These are phyloP conservation scores for Trametes cinnabarina DNA, from an alignment of 768 basidiomycete genomes.

Conservation along the genomic window DNA sequence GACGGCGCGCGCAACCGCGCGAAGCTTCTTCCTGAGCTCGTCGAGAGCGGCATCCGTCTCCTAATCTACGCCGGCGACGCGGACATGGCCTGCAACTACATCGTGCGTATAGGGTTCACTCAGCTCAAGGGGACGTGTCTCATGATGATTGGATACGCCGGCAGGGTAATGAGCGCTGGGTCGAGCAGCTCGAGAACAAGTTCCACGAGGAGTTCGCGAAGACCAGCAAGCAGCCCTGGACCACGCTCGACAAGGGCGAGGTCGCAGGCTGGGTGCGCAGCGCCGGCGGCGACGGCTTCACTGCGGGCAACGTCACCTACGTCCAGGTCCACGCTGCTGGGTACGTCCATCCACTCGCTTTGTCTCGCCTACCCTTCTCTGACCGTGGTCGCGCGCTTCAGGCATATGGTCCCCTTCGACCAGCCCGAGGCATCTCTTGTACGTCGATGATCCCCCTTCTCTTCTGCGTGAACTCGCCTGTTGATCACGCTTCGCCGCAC, in stretches of 20 bases:
- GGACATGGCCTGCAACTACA: conserved; percentile 89
- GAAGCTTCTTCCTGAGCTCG: conserved; percentile 69
- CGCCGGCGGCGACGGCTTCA: conserved; percentile 60
- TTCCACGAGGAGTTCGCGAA: conserved; percentile 61
- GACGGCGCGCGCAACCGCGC: conserved; percentile 87
- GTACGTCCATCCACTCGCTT: conserved; percentile 39
- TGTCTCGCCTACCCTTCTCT: neutral
- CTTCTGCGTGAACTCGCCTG: neutral
- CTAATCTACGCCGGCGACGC: conserved; percentile 90
- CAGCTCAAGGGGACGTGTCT: too few relatives aligned
- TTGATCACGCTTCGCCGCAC: conserved; percentile 5
- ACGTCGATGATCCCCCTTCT: conserved; percentile 26
- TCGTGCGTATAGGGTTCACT: too few relatives aligned
- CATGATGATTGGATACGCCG: too few relatives aligned
- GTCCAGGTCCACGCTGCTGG: conserved; percentile 79
- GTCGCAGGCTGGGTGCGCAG: conserved; percentile 66
- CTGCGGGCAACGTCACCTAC: conserved; percentile 84
- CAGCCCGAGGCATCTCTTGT: conserved; percentile 86
- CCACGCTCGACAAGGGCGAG: conserved; percentile 49
- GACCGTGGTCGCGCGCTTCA: conserved; percentile 32
- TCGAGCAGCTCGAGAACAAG: conserved; percentile 56
- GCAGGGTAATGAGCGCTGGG: conserved; percentile 78
- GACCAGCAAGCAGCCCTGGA: conserved; percentile 54
- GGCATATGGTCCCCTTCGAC: conserved; percentile 90
- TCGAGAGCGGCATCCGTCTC: conserved; percentile 79